Conservation (phyloP, 2,329 filamentous ascomycete genomes). For the Talaromyces sp. region DNA sequence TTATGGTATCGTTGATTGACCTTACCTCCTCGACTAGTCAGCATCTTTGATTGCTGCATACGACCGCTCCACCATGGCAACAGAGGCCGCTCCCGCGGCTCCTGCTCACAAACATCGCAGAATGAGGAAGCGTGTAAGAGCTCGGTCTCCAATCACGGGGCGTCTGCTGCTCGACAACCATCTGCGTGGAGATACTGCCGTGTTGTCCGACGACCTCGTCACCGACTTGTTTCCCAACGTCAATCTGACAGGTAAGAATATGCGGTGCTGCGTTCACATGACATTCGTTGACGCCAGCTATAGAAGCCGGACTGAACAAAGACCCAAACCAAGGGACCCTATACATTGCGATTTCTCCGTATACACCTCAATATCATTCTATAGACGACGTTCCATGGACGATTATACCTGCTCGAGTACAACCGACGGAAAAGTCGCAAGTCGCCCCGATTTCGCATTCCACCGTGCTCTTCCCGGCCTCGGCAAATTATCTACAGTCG, state of each 20-base stretch:
- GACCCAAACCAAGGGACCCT: slow-evolving; percentile 32
- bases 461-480: slow-evolving; percentile 70
- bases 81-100: slow-evolving; percentile 11
- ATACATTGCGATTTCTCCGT: slow-evolving; percentile 48
- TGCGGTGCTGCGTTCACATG: not conserved
- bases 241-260: slow-evolving; percentile 49
- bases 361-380: slow-evolving; percentile 39
- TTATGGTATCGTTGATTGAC: not conserved
- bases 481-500: slow-evolving; percentile 72
- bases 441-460: slow-evolving; percentile 67
- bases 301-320: slow-evolving; percentile 21
- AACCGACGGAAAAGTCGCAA: slow-evolving; percentile 42
- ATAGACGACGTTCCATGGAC: slow-evolving; percentile 72
- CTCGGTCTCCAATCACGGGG: slow-evolving; percentile 74
- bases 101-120: slow-evolving; percentile 48
- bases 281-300: not conserved
- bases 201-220: slow-evolving; percentile 83
- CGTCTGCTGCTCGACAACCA: slow-evolving; percentile 80
- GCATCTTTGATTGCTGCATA: not conserved
- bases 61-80: slow-evolving; percentile 9
- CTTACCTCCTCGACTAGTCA: not conserved
- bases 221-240: slow-evolving; percentile 68
- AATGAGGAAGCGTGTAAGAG: slow-evolving; percentile 37
- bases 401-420: slow-evolving; percentile 69
- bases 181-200: slow-evolving; percentile 78